Evolutionary conservation across 2,329 filamentous ascomycete species (phyloP), one percentile per base, ranked within the genome.

Genomic region (Cercospora berteroae): DNA sequence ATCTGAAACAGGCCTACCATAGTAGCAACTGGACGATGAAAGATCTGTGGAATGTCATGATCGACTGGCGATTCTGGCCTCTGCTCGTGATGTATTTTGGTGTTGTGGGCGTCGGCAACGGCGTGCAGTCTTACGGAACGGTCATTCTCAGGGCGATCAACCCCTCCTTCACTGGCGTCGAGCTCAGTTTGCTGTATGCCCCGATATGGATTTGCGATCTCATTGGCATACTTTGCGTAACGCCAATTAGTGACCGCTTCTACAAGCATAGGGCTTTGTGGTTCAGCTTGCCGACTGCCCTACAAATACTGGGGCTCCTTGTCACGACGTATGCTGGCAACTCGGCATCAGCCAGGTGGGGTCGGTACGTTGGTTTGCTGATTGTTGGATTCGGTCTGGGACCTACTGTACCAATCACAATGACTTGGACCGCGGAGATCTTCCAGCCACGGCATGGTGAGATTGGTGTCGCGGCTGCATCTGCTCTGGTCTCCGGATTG

Each of bases 61-160:
- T 91, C 39, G 93, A 97, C 79, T 96, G 93, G 93, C 87, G 93
- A 2, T 83, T 96, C 18, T 97, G 92, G 90, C 93, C 93, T 1
- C 80, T 97, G 71, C 85, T 90, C 1, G 76, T 96, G 63, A 97
- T 97, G 93, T 97, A 97, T 80, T 96, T 97, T 80, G 93, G 93
- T 20, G 93, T 97, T 3, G 93, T 97, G 1, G 93, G 93, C 23
- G 93, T 96, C 3, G 93, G 93, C 23, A 96, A 96, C 69, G 93
- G 93, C 55, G 93, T 92, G 0, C 93, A 96, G 80, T 87, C 91
- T 57, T 97, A 97, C 76, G 92, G 90, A 33, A 94, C 90, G 2
- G 88, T 96, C 71, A 96, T 97, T 74, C 95, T 97, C 74, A 85
- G 87, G 16, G 87, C 88, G 9, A 95, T 95, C 75, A 88, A 94